These are phyloP conservation scores for Penicillium cinerascens DNA, from an alignment of 495 filamentous ascomycete species.

Conservation along the genomic window DNA sequence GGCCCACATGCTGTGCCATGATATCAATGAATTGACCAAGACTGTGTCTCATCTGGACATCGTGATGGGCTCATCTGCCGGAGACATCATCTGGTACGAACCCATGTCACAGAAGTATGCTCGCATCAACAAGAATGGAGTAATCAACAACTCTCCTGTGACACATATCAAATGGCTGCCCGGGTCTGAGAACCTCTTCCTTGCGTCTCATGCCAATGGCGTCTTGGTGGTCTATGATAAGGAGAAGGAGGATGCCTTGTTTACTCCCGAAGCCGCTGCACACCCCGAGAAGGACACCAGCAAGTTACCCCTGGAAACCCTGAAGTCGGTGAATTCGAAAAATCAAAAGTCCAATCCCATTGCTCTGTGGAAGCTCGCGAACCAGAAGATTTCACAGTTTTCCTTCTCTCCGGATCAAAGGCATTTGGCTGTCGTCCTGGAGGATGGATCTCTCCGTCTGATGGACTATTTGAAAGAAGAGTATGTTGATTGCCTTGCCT, in stretches of 20 bases:
- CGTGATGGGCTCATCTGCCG: slow-evolving; percentile 91
- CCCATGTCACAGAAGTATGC: slow-evolving; percentile 95
- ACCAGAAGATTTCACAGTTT: slow-evolving; percentile 82
- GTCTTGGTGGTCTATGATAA: slow-evolving; percentile 96
- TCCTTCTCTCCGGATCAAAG: slow-evolving; percentile 82
- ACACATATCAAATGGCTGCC: slow-evolving; percentile 91
- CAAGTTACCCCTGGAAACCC: slow-evolving; percentile 52
- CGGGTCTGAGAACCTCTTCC: slow-evolving; percentile 87
- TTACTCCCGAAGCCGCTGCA: slow-evolving; percentile 53
- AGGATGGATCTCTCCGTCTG: slow-evolving; percentile 84
- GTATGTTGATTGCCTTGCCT: slow-evolving; percentile 45
- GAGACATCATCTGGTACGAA: slow-evolving; percentile 98
- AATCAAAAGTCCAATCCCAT: slow-evolving; percentile 94
- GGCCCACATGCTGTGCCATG: slow-evolving; percentile 91
- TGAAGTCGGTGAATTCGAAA: slow-evolving; percentile 86
- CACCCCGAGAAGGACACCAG: slow-evolving; percentile 43
- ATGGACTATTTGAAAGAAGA: slow-evolving; percentile 90
- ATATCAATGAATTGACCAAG: slow-evolving; percentile 83
- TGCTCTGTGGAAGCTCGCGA: slow-evolving; percentile 84
- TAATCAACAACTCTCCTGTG: slow-evolving; percentile 80
- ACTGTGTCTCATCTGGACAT: slow-evolving; percentile 77
- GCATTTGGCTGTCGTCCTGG: slow-evolving; percentile 87
- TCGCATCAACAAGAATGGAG: slow-evolving; percentile 92
- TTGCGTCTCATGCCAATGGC: slow-evolving; percentile 91
- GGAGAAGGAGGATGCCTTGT: slow-evolving; percentile 91